Conservation (phyloP, 2,329 filamentous ascomycete genomes). For the Gaeumannomyces sp. region DNA sequence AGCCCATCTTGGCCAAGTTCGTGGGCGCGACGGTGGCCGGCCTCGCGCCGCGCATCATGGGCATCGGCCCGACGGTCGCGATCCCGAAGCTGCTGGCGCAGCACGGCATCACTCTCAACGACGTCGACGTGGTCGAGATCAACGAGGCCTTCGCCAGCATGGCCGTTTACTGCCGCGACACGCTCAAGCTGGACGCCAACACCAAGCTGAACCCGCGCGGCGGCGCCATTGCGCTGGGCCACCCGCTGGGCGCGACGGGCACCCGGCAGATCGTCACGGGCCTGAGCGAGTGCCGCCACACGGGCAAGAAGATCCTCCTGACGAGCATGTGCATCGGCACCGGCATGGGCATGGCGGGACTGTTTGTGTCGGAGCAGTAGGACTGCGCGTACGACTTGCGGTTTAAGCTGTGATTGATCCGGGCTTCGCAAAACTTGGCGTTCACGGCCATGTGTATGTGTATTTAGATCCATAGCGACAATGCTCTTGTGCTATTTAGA, state of each 20-base stretch:
- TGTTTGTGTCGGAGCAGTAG: constrained; percentile 10
- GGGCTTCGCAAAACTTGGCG: background rate
- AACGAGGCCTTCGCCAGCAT: constrained; percentile 98
- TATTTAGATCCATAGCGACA: background rate
- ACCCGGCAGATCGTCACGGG: constrained; percentile 82
- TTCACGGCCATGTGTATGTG: background rate
- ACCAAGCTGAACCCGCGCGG: constrained; percentile 76
- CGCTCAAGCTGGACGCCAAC: constrained; percentile 58
- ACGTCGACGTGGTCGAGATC: constrained; percentile 85
- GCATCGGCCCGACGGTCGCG: constrained; percentile 72
- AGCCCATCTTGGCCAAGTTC: constrained; percentile 92
- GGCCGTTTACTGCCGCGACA: constrained; percentile 86
- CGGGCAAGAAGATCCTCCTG: constrained; percentile 83
- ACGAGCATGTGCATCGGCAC: constrained; percentile 85
- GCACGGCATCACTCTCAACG: constrained; percentile 69
- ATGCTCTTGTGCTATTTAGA: background rate
- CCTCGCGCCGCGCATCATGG: constrained; percentile 91
- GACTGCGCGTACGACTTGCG: background rate
- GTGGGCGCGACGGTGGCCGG: constrained; percentile 87
- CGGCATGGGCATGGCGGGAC: constrained; percentile 32
- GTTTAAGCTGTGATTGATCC: background rate
- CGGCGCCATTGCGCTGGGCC: constrained; percentile 76
- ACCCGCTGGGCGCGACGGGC: constrained; percentile 75
- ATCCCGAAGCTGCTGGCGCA: constrained; percentile 79
- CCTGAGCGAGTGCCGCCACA: constrained; percentile 73